Percentiles rank a stretch among this genome's conserved stretches.
Conservation (phyloP, 441 rosid genomes). For the Sinapis alba region DNA sequence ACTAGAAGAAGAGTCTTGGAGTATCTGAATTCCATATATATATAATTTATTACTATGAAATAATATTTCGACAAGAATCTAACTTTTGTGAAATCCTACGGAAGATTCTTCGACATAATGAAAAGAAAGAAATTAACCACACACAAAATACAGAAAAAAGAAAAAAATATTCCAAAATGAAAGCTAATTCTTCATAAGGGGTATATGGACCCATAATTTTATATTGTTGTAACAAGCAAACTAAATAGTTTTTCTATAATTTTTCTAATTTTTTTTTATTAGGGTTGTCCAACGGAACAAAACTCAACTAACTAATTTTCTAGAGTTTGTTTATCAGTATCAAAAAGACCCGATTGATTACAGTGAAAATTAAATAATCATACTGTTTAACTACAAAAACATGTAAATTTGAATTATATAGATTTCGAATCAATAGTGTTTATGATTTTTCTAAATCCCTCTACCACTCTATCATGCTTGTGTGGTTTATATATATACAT, state of each 20-base stretch:
- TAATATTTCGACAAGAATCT: conserved; percentile 9
- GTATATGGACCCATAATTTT: conserved; percentile 27
- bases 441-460: too few relatives aligned
- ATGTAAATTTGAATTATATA: too few relatives aligned
- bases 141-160: neutral
- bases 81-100: conserved; percentile 27
- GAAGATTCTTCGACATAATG: conserved; percentile 16
- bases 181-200: conserved; percentile 22
- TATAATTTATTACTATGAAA: neutral
- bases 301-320: too few relatives aligned
- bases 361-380: too few relatives aligned
- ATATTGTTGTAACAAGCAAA: neutral
- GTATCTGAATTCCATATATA: conserved; percentile 16
- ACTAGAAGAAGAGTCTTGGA: conserved; percentile 18
- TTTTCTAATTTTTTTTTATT: too few relatives aligned
- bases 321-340: too few relatives aligned
- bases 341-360: too few relatives aligned
- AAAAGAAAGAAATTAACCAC: neutral
- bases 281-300: too few relatives aligned
- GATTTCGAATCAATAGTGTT: too few relatives aligned
- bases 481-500: too few relatives aligned
- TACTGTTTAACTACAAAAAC: too few relatives aligned
- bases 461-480: too few relatives aligned
- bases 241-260: neutral
- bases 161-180: conserved; percentile 17